Conservation (phyloP, 768 basidiomycete genomes). For the Sarcodon aspratus region DNA sequence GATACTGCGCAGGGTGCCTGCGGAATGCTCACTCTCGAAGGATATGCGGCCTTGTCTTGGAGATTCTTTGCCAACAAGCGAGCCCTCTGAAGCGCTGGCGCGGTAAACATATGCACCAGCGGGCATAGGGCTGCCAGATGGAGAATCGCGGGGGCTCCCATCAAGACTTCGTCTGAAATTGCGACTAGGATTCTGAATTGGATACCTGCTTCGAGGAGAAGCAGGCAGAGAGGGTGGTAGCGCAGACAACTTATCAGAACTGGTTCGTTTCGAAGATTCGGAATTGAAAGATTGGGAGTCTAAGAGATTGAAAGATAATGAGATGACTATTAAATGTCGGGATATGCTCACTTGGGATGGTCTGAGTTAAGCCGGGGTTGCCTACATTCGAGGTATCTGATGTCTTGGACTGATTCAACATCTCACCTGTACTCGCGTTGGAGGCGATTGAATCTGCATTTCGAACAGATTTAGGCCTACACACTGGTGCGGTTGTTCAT, state of each 20-base stretch:
- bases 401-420: no score
- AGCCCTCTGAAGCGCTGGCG: slow-evolving; percentile 23
- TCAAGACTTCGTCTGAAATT: slow-evolving; percentile 24
- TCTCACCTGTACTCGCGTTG: no score
- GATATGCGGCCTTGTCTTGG: slow-evolving; percentile 37
- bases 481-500: no score
- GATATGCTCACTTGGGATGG: no score
- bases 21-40: slow-evolving; percentile 41
- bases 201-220: slow-evolving; percentile 9
- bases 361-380: no score
- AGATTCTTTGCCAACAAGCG: slow-evolving; percentile 26
- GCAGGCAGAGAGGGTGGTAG: slow-evolving; percentile 25
- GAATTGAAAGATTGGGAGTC: slow-evolving; percentile 11
- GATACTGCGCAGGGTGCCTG: slow-evolving; percentile 24
- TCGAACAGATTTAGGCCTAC: no score
- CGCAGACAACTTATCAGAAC: slow-evolving; percentile 34
- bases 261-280: slow-evolving; percentile 19
- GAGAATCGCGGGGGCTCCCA: slow-evolving; percentile 13
- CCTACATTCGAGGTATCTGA: no score
- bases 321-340: no score
- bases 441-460: no score
- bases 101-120: slow-evolving; percentile 6
- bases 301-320: neutral
- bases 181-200: slow-evolving; percentile 22
- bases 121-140: slow-evolving; percentile 11